Conservation (phyloP, 2,329 filamentous ascomycete species). For the Boeremia exigua region DNA sequence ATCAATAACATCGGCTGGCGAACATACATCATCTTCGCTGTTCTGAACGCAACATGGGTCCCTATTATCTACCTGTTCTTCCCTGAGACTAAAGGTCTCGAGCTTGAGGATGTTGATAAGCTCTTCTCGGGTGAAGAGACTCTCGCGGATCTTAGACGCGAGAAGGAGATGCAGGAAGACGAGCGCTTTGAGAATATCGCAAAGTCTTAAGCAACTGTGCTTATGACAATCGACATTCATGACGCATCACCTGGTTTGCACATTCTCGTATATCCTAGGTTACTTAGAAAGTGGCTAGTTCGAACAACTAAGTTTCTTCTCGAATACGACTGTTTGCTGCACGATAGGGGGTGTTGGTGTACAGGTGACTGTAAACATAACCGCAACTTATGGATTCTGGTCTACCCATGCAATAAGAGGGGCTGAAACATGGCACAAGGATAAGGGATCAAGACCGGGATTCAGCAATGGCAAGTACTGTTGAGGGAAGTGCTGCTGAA, state of each 20-base stretch:
- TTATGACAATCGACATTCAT: too few species aligned
- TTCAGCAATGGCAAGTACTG: neutral
- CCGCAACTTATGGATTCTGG: too few species aligned
- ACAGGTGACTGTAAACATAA: neutral
- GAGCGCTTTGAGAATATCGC: slow-evolving; percentile 7
- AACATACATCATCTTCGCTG: slow-evolving; percentile 33
- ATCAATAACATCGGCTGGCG: slow-evolving; percentile 44
- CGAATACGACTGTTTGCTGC: too few species aligned
- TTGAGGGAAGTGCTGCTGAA: neutral
- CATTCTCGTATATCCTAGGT: too few species aligned
- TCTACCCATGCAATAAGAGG: too few species aligned
- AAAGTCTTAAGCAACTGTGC: neutral
- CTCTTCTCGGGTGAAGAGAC: slow-evolving; percentile 20
- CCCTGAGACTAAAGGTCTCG: slow-evolving; percentile 53
- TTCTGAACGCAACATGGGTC: slow-evolving; percentile 44
- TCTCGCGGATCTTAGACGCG: slow-evolving; percentile 9
- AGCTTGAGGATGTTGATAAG: slow-evolving; percentile 21
- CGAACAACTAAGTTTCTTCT: too few species aligned
- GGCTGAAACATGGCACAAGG: too few species aligned
- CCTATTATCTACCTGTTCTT: slow-evolving; percentile 57
- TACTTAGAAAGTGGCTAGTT: too few species aligned
- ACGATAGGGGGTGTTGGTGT: neutral
- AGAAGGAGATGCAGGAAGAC: slow-evolving; percentile 6
- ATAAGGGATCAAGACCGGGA: too few species aligned
- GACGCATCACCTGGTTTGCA: too few species aligned